Conservation (phyloP, 352 stramenopile species). For the Phytophthora citrophthora region DNA sequence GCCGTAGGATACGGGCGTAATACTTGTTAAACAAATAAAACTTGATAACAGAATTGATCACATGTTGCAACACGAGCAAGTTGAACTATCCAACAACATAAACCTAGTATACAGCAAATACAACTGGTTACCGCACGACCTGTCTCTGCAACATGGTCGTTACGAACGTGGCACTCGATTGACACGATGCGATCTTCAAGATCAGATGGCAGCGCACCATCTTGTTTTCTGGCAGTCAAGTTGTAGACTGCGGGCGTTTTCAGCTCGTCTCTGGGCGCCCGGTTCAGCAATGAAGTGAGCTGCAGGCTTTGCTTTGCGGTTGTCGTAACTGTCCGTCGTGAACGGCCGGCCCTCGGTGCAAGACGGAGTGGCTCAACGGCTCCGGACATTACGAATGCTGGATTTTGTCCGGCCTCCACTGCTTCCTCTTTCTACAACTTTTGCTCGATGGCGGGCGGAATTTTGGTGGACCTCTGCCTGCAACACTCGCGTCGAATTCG, state of each 20-base stretch:
- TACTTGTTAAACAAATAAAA: slow-evolving; percentile 1
- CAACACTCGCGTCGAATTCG: slow-evolving; percentile 18
- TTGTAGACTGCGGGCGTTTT: too few relatives aligned
- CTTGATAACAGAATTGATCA: neutral
- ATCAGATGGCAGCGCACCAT: slow-evolving; percentile 27
- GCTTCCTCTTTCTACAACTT: slow-evolving; percentile 22
- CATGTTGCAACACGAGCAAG: neutral
- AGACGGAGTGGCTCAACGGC: slow-evolving; percentile 16
- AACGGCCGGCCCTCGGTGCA: slow-evolving; percentile 8
- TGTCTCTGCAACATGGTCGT: slow-evolving; percentile 12
- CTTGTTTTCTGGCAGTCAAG: slow-evolving; percentile 29
- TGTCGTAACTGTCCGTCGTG: slow-evolving; percentile 16
- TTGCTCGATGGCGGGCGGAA: slow-evolving; percentile 7
- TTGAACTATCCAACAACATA: slow-evolving; percentile 2
- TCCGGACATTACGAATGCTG: slow-evolving; percentile 38
- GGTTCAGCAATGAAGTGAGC: slow-evolving; percentile 23
- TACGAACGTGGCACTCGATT: slow-evolving; percentile 29
- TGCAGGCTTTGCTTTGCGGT: slow-evolving; percentile 10
- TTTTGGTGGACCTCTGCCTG: slow-evolving; percentile 9
- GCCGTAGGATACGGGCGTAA: slow-evolving; percentile 31
- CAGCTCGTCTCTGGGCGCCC: slow-evolving; percentile 15
- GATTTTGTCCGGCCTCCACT: slow-evolving; percentile 29
- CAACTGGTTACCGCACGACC: slow-evolving; percentile 16
- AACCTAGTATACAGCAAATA: slow-evolving; percentile 2
- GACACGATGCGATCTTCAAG: slow-evolving; percentile 23